Conservation (phyloP, 108 stramenopile genomes). For the Cyclotella cryptica region DNA sequence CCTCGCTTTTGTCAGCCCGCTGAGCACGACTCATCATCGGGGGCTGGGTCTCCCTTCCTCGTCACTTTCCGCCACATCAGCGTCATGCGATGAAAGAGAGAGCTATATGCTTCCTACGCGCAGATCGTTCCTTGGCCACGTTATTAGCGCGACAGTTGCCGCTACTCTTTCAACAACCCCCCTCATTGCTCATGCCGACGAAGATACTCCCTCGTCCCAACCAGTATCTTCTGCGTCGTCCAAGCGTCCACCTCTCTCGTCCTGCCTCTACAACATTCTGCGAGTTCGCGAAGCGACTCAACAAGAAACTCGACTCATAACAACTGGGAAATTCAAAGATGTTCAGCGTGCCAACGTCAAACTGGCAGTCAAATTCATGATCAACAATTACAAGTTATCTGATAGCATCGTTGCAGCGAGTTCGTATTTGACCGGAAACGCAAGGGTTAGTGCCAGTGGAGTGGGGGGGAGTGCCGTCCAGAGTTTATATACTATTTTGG, state of each 20-base stretch:
- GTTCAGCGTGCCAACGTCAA: constrained; percentile 91
- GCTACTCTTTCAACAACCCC: constrained; percentile 6
- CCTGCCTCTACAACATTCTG: constrained; percentile 68
- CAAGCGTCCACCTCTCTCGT: constrained; percentile 35
- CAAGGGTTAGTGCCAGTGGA: constrained; percentile 64
- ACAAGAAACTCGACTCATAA: constrained; percentile 86
- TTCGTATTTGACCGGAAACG: constrained; percentile 60
- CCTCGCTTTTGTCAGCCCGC: constrained; percentile 14
- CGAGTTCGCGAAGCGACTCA: constrained; percentile 85
- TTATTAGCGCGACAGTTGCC: constrained; percentile 6
- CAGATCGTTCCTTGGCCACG: constrained; percentile 21
- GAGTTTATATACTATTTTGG: constrained; percentile 82
- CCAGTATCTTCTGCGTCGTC: constrained; percentile 12
- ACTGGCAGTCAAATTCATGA: constrained; percentile 86
- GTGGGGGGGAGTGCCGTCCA: constrained; percentile 74
- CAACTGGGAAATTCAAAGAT: constrained; percentile 88
- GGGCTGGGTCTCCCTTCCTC: not conserved
- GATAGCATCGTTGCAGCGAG: constrained; percentile 78
- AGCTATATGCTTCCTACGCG: constrained; percentile 12
- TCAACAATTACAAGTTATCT: constrained; percentile 81
- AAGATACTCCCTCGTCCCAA: too few relatives aligned
- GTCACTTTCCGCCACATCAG: not conserved
- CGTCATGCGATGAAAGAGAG: not conserved
- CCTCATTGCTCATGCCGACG: constrained; percentile 29
- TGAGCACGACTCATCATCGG: not conserved